A percentile compares a stretch with the other conserved stretches of the same genome.
Evolutionary conservation across 202 grass and related monocot genomes (phyloP).

Genomic region (Dendrocalamus latiflorus): DNA sequence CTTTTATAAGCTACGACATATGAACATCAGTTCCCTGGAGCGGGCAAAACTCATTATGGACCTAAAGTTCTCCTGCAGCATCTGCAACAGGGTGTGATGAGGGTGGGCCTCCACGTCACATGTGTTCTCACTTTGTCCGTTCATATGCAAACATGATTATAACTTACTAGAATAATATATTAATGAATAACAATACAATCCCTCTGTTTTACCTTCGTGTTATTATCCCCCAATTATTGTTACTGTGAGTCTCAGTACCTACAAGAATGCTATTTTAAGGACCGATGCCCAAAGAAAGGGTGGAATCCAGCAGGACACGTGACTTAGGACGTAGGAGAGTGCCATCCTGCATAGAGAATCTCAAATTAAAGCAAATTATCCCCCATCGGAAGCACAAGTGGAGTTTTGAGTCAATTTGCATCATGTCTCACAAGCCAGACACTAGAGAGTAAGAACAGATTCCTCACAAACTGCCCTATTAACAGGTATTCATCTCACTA

Average conservation of each 20-base stretch:
- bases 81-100: neutral
- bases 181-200: neutral
- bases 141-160: neutral
- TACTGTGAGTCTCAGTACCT: neutral
- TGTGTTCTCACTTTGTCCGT: neutral
- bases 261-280: neutral
- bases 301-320: neutral
- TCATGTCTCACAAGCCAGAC: neutral
- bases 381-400: constrained; percentile 11
- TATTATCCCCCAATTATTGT: neutral
- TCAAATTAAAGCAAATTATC: neutral
- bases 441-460: neutral
- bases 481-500: neutral
- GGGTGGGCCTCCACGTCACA: neutral
- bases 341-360: constrained; percentile 4
- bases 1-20: neutral
- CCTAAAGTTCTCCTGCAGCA: neutral
- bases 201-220: neutral
- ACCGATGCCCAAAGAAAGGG: neutral
- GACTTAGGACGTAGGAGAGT: neutral
- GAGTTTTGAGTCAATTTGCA: neutral
- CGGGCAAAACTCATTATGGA: neutral
- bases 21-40: neutral
- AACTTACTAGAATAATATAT: neutral
- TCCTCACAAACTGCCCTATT: neutral